Evolutionary conservation across 73 alveolate species (phyloP), one percentile per base, ranked within the genome.

Genomic region (Paramecium sexaurelia): DNA sequence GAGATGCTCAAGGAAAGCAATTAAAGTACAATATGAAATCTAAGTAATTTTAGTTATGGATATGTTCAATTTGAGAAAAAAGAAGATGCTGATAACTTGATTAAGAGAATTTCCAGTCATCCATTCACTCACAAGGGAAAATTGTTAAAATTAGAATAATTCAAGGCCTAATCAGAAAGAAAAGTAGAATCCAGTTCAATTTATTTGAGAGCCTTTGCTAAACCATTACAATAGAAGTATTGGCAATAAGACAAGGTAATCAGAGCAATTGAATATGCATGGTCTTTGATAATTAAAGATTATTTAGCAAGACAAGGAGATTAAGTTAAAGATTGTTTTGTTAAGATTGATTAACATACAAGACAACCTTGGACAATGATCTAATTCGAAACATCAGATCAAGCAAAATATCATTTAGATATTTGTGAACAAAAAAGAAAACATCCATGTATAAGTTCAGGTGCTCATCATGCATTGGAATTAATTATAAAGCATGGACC

Each of bases 361-460:
- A 78, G 90, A 78, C 22, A 78, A 78, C 90, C 90, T 41, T 78
- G 90, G 90, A 20, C 90, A 29, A 78, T 78, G 90, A 43, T 78
- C 24, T 29, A 20, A 40, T 78, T 78, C 55, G 68, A 43, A 78
- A 29, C 41, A 1, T 7, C 90, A 40, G 90, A 78, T 17, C 41
- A 19, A 78, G 90, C 90, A 10, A 78, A 43, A 78, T n/a, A 41
- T 1, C 3, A 78, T 43, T 39, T 78, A 11, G 90, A 78, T 78
- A 43, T 78, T 78, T 78, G 90, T 22, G 90, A 78, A 43, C 4
- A 22, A 24, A 9, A 78, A n/a, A 78, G 90, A 78, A 24, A 8
- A 17, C 90, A 78, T 78, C 90, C 90, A 78, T 78, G 90, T 22
- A 78, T 78, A 56, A 78, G 41, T 29, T 37, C 75, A 41, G 40